A percentile compares a stretch with the other conserved stretches of the same genome.
phyloP scores from a whole-genome alignment of 805 yeast species.

The Starmerella bombi region DNA sequence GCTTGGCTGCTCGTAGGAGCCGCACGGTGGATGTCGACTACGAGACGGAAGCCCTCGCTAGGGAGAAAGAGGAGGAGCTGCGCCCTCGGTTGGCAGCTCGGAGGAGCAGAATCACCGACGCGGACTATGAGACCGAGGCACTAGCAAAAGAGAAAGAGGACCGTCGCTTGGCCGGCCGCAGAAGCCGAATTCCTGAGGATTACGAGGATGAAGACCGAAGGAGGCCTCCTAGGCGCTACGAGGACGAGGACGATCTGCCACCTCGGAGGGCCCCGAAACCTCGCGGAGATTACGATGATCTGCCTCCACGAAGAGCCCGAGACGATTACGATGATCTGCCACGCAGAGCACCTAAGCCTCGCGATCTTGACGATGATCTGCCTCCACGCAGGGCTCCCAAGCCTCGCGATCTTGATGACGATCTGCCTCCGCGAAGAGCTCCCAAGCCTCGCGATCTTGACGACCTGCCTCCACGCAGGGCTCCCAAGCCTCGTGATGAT shows the following conservation, averaged over 20 bases:
- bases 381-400: background rate
- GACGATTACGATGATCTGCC: constrained; percentile 3
- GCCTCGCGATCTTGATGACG: constrained; percentile 1
- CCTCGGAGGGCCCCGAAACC: background rate
- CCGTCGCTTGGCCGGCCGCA: background rate
- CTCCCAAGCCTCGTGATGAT: background rate
- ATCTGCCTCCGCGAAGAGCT: background rate
- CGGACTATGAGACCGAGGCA: background rate
- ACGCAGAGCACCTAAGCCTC: constrained; percentile 1
- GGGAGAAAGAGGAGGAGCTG: background rate
- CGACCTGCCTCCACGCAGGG: background rate
- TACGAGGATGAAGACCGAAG: background rate
- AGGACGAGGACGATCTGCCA: constrained; percentile 1
- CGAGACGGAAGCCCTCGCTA: background rate
- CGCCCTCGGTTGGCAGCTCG: background rate
- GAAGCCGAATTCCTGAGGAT: background rate
- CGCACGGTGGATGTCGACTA: constrained; percentile 2
- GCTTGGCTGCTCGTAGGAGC: background rate
- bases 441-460: constrained; percentile 2
- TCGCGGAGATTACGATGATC: background rate
- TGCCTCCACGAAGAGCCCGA: background rate
- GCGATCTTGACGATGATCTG: constrained; percentile 1
- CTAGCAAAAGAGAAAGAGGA: background rate
- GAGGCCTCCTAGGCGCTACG: constrained; percentile 1
- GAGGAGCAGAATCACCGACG: background rate